Evolutionary conservation across 768 basidiomycete species (phyloP).

Genomic region (Rhizopogon vesiculosus): DNA sequence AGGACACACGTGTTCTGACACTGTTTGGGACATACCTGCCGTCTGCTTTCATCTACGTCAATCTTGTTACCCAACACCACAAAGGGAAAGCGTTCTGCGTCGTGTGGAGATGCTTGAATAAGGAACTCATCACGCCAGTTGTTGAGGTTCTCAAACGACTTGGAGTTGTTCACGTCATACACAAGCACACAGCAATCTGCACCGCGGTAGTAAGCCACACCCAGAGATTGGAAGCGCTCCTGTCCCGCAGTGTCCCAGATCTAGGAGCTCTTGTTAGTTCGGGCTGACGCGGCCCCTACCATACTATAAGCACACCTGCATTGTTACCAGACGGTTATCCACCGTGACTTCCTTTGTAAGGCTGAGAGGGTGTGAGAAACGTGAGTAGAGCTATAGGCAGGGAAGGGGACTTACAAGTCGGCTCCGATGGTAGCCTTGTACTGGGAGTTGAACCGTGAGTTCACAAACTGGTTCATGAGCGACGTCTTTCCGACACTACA

Average conservation of each 20-base stretch:
- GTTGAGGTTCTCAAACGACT: conserved; percentile 97
- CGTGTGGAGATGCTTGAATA: conserved; percentile 97
- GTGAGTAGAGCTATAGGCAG: conserved; percentile 9
- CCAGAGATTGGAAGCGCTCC: conserved; percentile 98
- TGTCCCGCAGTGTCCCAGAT: conserved; percentile 99
- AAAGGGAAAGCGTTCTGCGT: conserved; percentile 99
- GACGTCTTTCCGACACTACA: conserved; percentile 96
- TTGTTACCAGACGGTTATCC: conserved; percentile 95
- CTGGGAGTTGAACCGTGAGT: conserved; percentile 99
- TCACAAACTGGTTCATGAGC: conserved; percentile 99
- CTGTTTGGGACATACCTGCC: conserved; percentile 60
- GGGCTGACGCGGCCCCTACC: conserved; percentile 3
- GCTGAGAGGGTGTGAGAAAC: conserved; percentile 37
- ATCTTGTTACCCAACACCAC: conserved; percentile 99
- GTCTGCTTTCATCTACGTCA: conserved; percentile 97
- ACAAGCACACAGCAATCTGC: conserved; percentile 99
- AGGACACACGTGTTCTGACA: neutral
- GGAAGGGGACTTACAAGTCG: conserved; percentile 69
- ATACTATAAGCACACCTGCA: conserved; percentile 66
- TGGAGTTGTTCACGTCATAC: conserved; percentile 97
- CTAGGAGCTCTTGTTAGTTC: conserved; percentile 34
- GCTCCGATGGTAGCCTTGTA: conserved; percentile 99
- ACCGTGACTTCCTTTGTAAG: conserved; percentile 99
- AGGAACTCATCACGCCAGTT: conserved; percentile 99
- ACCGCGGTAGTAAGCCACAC: conserved; percentile 98